Conservation (phyloP, 805 yeast genomes). For the Ogataea ganodermae region DNA sequence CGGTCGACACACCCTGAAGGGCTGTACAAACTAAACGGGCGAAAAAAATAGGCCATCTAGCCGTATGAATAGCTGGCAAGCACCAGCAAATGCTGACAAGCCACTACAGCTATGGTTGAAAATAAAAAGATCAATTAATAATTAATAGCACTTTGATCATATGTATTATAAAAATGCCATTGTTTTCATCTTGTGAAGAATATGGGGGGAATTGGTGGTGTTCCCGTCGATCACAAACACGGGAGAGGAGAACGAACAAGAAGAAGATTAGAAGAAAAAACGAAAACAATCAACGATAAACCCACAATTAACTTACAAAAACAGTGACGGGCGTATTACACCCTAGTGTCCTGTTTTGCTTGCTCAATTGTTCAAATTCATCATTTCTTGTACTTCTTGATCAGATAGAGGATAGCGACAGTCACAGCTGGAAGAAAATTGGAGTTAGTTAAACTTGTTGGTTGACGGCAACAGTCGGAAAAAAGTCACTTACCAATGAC, state of each 20-base stretch:
- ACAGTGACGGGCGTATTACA: not conserved
- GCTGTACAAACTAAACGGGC: not conserved
- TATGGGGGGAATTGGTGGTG: conserved; percentile 6
- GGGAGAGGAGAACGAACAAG: conserved; percentile 8
- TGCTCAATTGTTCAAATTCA: conserved; percentile 8
- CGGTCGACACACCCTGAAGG: conserved; percentile 1
- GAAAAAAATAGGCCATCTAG: not conserved
- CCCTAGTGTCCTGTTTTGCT: not conserved
- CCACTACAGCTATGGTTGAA: not conserved
- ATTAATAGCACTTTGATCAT: conserved; percentile 9
- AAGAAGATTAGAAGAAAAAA: conserved; percentile 7
- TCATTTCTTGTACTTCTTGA: conserved; percentile 39
- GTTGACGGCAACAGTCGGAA: conserved; percentile 1
- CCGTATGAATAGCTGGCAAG: not conserved
- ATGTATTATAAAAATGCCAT: conserved; percentile 9
- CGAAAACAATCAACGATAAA: conserved; percentile 4
- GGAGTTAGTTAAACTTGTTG: not conserved
- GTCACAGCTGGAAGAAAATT: conserved; percentile 25
- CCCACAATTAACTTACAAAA: not conserved
- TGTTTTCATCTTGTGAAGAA: conserved; percentile 8
- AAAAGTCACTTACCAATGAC: conserved; percentile 38
- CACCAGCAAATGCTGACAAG: no score
- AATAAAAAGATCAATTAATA: conserved; percentile 10
- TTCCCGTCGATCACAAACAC: conserved; percentile 7
- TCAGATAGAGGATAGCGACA: conserved; percentile 31